Percentiles rank a stretch among this genome's conserved stretches.
Evolutionary conservation across 257 asterid species (phyloP).

Genomic region (Solanum corneliomulleri): DNA sequence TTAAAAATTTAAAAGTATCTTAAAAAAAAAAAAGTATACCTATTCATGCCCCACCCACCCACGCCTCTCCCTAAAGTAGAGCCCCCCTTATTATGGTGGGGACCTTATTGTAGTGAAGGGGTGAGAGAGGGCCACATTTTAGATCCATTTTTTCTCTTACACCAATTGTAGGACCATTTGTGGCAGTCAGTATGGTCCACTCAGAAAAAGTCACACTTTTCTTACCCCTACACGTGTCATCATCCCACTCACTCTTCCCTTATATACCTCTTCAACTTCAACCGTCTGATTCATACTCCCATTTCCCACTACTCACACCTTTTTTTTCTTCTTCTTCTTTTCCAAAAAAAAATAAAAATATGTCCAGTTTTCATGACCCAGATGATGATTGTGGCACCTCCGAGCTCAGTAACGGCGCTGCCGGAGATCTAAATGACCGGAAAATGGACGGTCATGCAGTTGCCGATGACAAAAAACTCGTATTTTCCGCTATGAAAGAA

Average conservation of each 20-base stretch:
- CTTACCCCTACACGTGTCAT: not conserved
- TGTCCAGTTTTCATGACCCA: not conserved
- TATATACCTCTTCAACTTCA: not conserved
- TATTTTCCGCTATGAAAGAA: not conserved
- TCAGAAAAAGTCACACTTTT: not conserved
- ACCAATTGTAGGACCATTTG: not conserved
- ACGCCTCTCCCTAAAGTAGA: not conserved
- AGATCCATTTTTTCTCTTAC: not conserved
- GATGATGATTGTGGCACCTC: constrained; percentile 1
- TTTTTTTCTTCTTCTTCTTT: not conserved
- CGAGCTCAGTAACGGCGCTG: not conserved
- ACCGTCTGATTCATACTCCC: not conserved
- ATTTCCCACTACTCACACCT: not conserved
- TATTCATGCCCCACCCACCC: not conserved
- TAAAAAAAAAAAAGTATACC: not conserved
- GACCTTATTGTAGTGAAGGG: not conserved
- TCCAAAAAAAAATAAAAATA: not conserved
- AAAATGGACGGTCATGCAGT: not conserved
- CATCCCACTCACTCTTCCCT: not conserved
- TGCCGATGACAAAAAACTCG: not conserved
- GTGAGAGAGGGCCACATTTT: not conserved
- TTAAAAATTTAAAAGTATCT: too few species aligned
- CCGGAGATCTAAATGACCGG: not conserved
- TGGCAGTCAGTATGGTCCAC: not conserved
- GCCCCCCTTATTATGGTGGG: not conserved